These are phyloP conservation scores for Nymphaea thermarum DNA, from an alignment of 164 flowering plant genomes.

Conservation along the genomic window DNA sequence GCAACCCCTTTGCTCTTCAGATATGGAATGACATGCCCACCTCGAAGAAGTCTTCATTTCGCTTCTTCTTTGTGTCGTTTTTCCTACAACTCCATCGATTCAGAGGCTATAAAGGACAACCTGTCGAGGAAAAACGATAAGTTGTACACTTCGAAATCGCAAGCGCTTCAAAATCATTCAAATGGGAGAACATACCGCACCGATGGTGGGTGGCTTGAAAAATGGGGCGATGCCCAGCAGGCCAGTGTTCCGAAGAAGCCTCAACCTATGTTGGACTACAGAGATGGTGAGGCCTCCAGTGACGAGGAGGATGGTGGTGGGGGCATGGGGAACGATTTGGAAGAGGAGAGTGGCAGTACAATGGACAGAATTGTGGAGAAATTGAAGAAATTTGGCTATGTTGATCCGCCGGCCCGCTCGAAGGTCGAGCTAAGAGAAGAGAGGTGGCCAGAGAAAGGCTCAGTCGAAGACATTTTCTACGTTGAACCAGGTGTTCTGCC, in stretches of 20 bases:
- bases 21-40: background rate
- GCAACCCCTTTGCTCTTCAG: background rate
- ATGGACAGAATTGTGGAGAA: constrained; percentile 87
- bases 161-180: background rate
- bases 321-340: background rate
- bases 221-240: constrained; percentile 45
- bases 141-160: background rate
- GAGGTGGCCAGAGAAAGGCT: constrained; percentile 44
- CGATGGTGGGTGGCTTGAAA: constrained; percentile 33
- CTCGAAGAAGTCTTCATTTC: background rate
- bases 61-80: background rate
- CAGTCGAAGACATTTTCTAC: constrained; percentile 77
- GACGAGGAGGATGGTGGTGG: constrained; percentile 17
- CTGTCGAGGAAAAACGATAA: background rate
- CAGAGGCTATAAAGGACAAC: background rate
- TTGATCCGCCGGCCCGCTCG: constrained; percentile 12
- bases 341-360: constrained; percentile 40
- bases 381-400: constrained; percentile 64
- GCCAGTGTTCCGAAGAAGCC: constrained; percentile 31
- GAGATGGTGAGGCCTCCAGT: constrained; percentile 15
- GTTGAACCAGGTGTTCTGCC: constrained; percentile 83
- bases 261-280: constrained; percentile 28
- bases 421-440: constrained; percentile 21
- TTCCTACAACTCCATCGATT: background rate
- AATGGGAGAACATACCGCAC: background rate